Evolutionary conservation across 805 yeast genomes (phyloP), one percentile per base, ranked within the genome.

Genomic region (Debaryomyces tyrocola): DNA sequence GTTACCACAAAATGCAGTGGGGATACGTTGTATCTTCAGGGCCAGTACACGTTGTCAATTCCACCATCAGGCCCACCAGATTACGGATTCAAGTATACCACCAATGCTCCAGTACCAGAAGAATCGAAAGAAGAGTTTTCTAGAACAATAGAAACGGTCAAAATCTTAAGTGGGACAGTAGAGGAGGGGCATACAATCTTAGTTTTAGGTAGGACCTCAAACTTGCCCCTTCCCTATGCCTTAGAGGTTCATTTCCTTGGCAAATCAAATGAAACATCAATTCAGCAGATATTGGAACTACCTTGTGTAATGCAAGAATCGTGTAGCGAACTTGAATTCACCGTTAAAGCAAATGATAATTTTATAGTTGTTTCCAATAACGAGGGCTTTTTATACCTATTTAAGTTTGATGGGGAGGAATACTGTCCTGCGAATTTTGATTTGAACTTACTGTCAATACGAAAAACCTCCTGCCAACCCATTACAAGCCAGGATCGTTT

Each of bases 11-110:
- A 43, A 10, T 52, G 46, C 15, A 63, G 63, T 36, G 61, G 60
- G 24, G 67, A 63, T 36, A 57, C 69, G 4, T 43, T 64, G 37
- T 56, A 56, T 42, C 48, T 58, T 33, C 53, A 56, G 33, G 48
- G 46, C 14, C 62, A 57, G 36, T 35, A 43, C 24, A 21, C 41
- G 17, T 31, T 56, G 15, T 12, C 45, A 5, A 31, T 31, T 31
- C 34, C 34, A 6, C 17, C 34, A 14, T 12, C 14, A 24, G 33
- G 24, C 6, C 12, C 14, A 11, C 21, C 35, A 17, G 15, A 18
- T 24, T 35, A 34, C 33, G n/a, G 37, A 37, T 10, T 36, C 20
- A 7, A 18, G n/a, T 8, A n/a, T 15, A 12, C 37, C 33, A 31
- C 2, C 34, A 7, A 34, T 11, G 21, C 18, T n/a, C 9, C n/a